Evolutionary conservation across 2,329 filamentous ascomycete genomes (phyloP), one percentile per base, ranked within the genome.

Genomic region (Botrytis hyacinthi): DNA sequence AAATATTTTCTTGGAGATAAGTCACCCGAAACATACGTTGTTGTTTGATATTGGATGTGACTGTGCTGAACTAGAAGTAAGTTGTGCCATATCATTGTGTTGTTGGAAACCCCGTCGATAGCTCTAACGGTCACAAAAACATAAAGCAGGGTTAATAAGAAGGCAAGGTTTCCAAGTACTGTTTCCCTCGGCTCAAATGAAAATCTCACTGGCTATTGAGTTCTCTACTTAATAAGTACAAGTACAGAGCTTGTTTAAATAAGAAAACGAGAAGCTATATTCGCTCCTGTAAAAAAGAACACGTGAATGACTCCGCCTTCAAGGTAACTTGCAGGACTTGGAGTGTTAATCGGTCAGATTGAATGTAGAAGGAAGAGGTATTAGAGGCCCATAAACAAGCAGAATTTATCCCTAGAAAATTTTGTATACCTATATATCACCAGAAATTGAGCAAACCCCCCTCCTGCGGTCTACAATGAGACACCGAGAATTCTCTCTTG

Each of bases 401-500:
- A 29, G 14, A 10, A 9, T 12, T 6, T 20, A 0, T 62, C 10
- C 60, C 10, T 16, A 7, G 3, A 1, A 4, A 4, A 29, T 18
- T 8, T 14, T 54, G n/a, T n/a, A 16, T 6, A 54, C 1, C 8
- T 1, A 18, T 9, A 18, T 18, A 1, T n/a, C n/a, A 29, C n/a
- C 9, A 4, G n/a, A 18, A 57, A 29, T 2, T 29, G 14, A 9
- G 14, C 26, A n/a, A 26, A 1, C 5, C 2, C 14, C 14, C 16
- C 18, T n/a, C n/a, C 29, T 8, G 2, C 8, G 48, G n/a, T 51
- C 48, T 51, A 57, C n/a, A n/a, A 57, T 29, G 14, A 40, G 37
- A 40, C 2, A n/a, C 4, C 9, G 4, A 35, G 8, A 35, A 29
- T 3, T 2, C 0, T 35, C 1, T 22, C 1, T 5, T 40, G 9